Evolutionary conservation across 108 stramenopile species (phyloP).

Genomic region (Pelagomonas calceolata): DNA sequence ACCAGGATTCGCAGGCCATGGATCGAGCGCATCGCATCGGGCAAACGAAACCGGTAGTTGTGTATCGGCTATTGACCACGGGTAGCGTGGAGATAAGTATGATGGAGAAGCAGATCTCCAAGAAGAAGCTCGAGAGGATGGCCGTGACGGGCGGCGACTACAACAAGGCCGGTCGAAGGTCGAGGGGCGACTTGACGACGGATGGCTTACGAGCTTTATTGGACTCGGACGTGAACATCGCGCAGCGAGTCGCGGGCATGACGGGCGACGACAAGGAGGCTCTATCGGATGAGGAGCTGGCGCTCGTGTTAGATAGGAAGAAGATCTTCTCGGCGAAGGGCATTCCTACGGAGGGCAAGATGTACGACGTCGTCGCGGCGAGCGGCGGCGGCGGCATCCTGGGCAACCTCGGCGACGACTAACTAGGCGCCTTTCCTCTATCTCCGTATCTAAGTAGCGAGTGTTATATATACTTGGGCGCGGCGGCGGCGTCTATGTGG

Average conservation of each 20-base stretch:
- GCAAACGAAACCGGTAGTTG: slow-evolving; percentile 77
- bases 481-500: no score
- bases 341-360: slow-evolving; percentile 67
- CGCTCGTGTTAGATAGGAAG: slow-evolving; percentile 68
- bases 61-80: slow-evolving; percentile 84
- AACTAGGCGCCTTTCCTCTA: no score
- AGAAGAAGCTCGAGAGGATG: slow-evolving; percentile 91
- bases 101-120: slow-evolving; percentile 91
- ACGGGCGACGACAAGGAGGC: slow-evolving; percentile 30
- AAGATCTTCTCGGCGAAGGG: slow-evolving; percentile 54
- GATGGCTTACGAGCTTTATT: slow-evolving; percentile 59
- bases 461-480: no score
- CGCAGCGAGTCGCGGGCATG: slow-evolving; percentile 55
- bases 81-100: slow-evolving; percentile 94
- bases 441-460: no score
- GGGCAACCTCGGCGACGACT: background rate
- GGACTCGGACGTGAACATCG: slow-evolving; percentile 74
- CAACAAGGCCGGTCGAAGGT: slow-evolving; percentile 68
- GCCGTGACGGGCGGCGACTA: slow-evolving; percentile 90
- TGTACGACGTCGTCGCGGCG: slow-evolving; percentile 72
- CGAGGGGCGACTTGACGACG: slow-evolving; percentile 59
- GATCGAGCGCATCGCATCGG: slow-evolving; percentile 88
- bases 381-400: background rate
- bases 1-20: slow-evolving; percentile 79
- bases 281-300: slow-evolving; percentile 75